Percentiles rank a stretch among this genome's conserved stretches.
Conservation (phyloP, 176 grass and related monocot species). For the Lolium multiflorum region DNA sequence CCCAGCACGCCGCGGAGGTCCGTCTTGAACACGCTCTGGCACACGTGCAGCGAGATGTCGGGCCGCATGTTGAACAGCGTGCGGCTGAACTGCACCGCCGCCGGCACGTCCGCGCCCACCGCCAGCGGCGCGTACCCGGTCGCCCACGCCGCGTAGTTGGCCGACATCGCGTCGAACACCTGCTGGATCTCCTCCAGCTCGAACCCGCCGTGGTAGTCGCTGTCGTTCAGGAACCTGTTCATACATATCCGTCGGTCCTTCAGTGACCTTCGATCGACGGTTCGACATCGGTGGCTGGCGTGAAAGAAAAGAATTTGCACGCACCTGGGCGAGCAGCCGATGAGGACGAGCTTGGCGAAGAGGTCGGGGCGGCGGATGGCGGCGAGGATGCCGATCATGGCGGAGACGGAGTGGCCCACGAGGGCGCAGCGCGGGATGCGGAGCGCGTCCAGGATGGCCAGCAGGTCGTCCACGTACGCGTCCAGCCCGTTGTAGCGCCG, state of each 20-base stretch:
- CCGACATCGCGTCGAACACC: constrained; percentile 84
- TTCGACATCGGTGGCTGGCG: no score
- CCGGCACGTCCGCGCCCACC: constrained; percentile 88
- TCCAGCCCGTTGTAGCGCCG: constrained; percentile 81
- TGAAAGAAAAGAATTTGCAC: no score
- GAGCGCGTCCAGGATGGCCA: constrained; percentile 79
- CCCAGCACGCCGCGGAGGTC: constrained; percentile 81
- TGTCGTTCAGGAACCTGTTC: constrained; percentile 74
- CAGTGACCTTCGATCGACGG: no score
- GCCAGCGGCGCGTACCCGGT: constrained; percentile 88
- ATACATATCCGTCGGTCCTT: no score
- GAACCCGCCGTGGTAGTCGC: constrained; percentile 90
- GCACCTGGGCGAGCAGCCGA: constrained; percentile 68
- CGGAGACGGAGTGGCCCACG: constrained; percentile 94
- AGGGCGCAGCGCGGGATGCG: constrained; percentile 77
- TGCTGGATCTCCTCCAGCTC: constrained; percentile 77
- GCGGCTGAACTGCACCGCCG: constrained; percentile 95
- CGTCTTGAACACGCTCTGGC: constrained; percentile 84
- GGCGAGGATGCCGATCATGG: constrained; percentile 95
- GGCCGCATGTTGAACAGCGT: constrained; percentile 99
- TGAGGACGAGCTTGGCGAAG: constrained; percentile 88
- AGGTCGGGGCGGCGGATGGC: constrained; percentile 85
- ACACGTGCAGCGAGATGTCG: constrained; percentile 90
- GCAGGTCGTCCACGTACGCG: constrained; percentile 87
- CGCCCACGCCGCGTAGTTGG: constrained; percentile 94